phyloP scores from a whole-genome alignment of 768 basidiomycete species.

The Pisolithus microcarpus region DNA sequence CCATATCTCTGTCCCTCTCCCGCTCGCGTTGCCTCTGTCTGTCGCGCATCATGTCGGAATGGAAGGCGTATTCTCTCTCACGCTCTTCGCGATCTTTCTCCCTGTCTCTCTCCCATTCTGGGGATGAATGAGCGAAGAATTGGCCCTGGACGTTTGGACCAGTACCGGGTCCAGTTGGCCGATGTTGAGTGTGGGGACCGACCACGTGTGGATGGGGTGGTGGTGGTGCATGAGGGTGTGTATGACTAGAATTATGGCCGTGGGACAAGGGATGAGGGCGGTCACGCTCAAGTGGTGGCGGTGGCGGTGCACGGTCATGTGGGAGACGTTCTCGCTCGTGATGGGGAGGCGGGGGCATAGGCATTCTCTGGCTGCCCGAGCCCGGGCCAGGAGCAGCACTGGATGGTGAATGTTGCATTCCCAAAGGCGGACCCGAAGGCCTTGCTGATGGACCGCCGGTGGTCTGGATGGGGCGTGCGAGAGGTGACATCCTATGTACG shows the following conservation, averaged over 20 bases:
- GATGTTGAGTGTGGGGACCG: constrained; percentile 3
- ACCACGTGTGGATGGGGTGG: constrained; percentile 14
- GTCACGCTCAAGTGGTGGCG: constrained; percentile 17
- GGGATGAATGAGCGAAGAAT: constrained; percentile 21
- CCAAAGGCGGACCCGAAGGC: not conserved
- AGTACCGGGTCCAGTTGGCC: not conserved
- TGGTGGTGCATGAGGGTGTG: constrained; percentile 16
- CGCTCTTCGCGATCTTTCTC: not conserved
- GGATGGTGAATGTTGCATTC: constrained; percentile 14
- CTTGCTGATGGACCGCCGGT: not conserved
- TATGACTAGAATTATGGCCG: constrained; percentile 21
- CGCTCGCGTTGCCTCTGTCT: constrained; percentile 10
- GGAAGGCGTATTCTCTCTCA: not conserved
- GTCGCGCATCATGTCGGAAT: not conserved
- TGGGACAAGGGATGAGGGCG: constrained; percentile 14
- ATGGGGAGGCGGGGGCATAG: not conserved
- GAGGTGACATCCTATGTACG: constrained; percentile 20
- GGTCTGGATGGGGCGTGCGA: constrained; percentile 18
- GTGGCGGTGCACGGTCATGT: constrained; percentile 18
- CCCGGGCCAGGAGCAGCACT: constrained; percentile 5
- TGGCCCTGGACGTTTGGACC: constrained; percentile 23
- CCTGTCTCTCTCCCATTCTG: constrained; percentile 19
- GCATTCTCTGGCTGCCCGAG: not conserved
- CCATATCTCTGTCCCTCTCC: constrained; percentile 12
- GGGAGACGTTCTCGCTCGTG: constrained; percentile 5